Base-by-base conservation (phyloP, 2,329 filamentous ascomycete species). In the Rhexocercosporidium sp. region DNA sequence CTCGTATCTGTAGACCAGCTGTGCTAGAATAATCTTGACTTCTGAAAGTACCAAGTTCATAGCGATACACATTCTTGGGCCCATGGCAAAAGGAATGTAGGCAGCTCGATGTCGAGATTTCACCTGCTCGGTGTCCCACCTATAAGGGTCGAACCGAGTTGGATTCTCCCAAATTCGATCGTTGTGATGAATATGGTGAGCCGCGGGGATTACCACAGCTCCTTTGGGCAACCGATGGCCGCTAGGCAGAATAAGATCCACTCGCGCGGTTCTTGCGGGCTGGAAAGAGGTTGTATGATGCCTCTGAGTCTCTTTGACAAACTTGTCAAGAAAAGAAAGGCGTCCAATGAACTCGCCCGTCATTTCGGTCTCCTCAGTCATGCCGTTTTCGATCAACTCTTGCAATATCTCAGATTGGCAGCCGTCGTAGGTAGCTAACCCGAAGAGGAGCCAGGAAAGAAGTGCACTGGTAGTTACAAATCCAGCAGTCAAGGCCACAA, bases 1-100 rank as follows among this genome's bases (percentile, higher is more conserved):
- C 22, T 59, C 54, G 34, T 59, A 59, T 16, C 54, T n/a, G 20
- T 59, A 59, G n/a, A 59, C 18, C 34, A 59, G 34, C 20, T 59
- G n/a, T 22, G 54, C n/a, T 16, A 59, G 16, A 14, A 59, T 18
- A 22, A 59, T 25, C 31, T 59, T 59, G 29, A 41, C 54, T 41
- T 59, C 54, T 20, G 27, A n/a, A 20, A 59, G 54, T 37, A 25
- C 31, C 54, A 59, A 37, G 31, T 59, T 59, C 14, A 59, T 27
- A 37, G n/a, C 54, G 22, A 59, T 59, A 59, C 31, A 59, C 14
- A n/a, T 25, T 37, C 54, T 27, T 20, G 54, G 54, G n/a, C 54
- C 54, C 18, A 25, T 59, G 12, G 54, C 54, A 59, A 59, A 59
- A 31, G 54, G 54, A 16, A 59, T 27, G 20, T 59, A 59, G 9